Evolutionary conservation across 106 monocot species (phyloP).

Genomic region (Acanthochlamys bracteata): DNA sequence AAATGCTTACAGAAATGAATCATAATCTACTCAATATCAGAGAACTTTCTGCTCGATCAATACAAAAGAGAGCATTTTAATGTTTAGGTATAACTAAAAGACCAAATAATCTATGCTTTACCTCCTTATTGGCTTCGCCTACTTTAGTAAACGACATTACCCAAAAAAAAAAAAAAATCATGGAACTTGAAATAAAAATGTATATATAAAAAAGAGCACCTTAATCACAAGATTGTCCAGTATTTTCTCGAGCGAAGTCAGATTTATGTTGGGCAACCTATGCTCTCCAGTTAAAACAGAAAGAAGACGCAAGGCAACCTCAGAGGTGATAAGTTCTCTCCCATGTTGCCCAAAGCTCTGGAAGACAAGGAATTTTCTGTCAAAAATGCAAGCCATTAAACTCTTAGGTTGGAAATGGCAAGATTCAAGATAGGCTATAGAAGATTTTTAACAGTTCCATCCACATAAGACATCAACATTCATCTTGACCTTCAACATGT

Average conservation of each 20-base stretch:
- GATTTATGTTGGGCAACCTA: conserved; percentile 26
- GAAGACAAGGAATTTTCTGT: conserved; percentile 58
- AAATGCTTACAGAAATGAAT: no score
- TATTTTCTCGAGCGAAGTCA: conserved; percentile 23
- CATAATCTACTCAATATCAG: no score
- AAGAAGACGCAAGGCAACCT: conserved; percentile 77
- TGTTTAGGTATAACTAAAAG: no score
- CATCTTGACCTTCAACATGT: background rate
- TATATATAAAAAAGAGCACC: conserved; percentile 23
- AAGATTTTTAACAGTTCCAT: no score
- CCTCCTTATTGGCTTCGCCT: no score
- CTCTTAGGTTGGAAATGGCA: no score
- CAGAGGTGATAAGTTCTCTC: conserved; percentile 95
- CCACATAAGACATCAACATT: no score
- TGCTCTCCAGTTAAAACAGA: conserved; percentile 56
- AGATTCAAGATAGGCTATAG: no score
- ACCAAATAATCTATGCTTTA: no score
- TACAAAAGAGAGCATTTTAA: no score
- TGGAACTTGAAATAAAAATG: background rate
- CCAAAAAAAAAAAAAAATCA: background rate
- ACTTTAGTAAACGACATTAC: no score
- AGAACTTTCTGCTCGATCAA: no score
- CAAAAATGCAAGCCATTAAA: conserved; percentile 45
- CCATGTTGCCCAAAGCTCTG: conserved; percentile 99
- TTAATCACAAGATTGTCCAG: conserved; percentile 73